Percentiles rank a stretch among this genome's conserved stretches.
Conservation (phyloP, 1,284 basidiomycete genomes). For the Boletus holoroseus region DNA sequence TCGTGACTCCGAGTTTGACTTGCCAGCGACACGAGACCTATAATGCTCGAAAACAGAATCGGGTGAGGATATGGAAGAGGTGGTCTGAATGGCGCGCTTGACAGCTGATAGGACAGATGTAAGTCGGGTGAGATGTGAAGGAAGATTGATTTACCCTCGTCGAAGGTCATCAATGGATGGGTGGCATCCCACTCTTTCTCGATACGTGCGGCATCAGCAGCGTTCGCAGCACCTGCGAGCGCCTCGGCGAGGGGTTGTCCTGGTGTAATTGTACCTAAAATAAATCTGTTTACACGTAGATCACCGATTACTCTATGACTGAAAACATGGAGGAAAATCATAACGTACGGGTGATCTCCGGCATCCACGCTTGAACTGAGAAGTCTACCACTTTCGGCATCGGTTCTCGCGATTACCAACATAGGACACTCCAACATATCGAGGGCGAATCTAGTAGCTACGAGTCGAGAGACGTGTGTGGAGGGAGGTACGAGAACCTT, state of each 20-base stretch:
- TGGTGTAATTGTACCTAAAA: slow-evolving; percentile 62
- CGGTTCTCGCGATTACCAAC: slow-evolving; percentile 86
- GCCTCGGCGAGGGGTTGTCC: slow-evolving; percentile 68
- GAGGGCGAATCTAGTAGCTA: slow-evolving; percentile 82
- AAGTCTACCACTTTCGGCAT: slow-evolving; percentile 85
- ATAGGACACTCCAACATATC: slow-evolving; percentile 85
- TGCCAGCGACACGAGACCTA: slow-evolving; percentile 53
- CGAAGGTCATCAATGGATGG: slow-evolving; percentile 76
- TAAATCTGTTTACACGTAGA: slow-evolving; percentile 47
- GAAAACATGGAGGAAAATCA: slow-evolving; percentile 22
- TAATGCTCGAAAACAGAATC: slow-evolving; percentile 63
- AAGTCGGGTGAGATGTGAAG: slow-evolving; percentile 1
- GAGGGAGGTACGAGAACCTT: slow-evolving; percentile 90
- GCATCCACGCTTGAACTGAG: slow-evolving; percentile 81
- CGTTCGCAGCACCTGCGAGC: slow-evolving; percentile 66
- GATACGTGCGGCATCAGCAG: slow-evolving; percentile 67
- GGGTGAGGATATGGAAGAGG: slow-evolving; percentile 33
- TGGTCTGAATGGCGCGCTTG: slow-evolving; percentile 34
- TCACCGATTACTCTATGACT: slow-evolving; percentile 6
- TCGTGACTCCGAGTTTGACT: slow-evolving; percentile 73
- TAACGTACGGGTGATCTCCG: slow-evolving; percentile 48
- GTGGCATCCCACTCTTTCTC: slow-evolving; percentile 76
- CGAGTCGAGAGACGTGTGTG: slow-evolving; percentile 78
- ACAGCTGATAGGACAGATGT: slow-evolving; percentile 45
- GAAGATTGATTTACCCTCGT: slow-evolving; percentile 54